Evolutionary conservation across 345 rosid genomes (phyloP), one percentile per base, ranked within the genome.

Genomic region (Rhizophora mangle): DNA sequence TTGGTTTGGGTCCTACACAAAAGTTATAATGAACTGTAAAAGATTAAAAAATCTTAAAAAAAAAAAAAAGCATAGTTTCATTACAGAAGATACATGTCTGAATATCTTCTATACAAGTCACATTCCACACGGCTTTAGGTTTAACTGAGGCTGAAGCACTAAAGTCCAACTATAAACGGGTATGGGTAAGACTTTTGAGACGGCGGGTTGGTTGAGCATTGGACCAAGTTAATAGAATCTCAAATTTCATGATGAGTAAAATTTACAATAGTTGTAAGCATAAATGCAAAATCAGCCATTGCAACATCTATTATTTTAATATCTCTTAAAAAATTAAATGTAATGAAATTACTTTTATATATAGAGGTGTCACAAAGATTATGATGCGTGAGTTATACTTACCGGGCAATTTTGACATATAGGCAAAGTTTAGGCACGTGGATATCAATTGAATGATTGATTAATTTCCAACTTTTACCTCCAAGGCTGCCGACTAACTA

Each of bases 401-500:
- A 1, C 13, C 11, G 20, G 60, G 60, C 62, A 39, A 53, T 36
- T 69, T 52, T 53, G n/a, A 30, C 36, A 53, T 16, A 22, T 4
- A 29, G 59, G 52, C 26, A 22, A 10, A 39, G 10, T 36, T n/a
- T 6, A 43, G 46, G 58, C 67, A 64, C 30, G 71, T 52, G 52
- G 67, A 69, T 54, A 32, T 69, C 71, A 56, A 62, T 52, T 29
- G 18, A 34, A 19, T 52, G 30, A 22, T 8, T 62, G 54, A 66
- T 37, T 15, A 51, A 62, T 49, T 62, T 54, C 71, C 49, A 57
- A 71, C 60, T 37, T 53, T 71, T 71, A 37, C 65, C 16, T 31
- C 58, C 4, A 8, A 57, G 30, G 72, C 63, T 55, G 36, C 76
- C 74, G 64, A 64, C 49, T 13, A 15, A 43, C 78, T 76, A 51